Evolutionary conservation across 805 yeast genomes (phyloP).

Genomic region (Debaryomyces hansenii): DNA sequence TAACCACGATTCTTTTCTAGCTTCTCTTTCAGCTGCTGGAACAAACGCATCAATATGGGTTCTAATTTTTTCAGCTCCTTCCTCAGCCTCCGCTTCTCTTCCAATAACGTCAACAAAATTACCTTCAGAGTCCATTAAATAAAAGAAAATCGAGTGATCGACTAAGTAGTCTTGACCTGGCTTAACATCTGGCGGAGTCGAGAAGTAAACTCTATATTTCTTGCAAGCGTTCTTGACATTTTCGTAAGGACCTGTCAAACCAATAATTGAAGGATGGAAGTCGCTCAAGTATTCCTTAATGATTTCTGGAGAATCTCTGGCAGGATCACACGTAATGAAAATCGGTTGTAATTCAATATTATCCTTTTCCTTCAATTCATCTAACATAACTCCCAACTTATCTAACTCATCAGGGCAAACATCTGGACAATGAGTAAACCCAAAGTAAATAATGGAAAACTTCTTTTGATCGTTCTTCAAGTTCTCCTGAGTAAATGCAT

Average conservation of each 20-base stretch:
- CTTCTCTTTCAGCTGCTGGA: slow-evolving; percentile 69
- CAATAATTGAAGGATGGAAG: slow-evolving; percentile 86
- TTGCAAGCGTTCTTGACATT: slow-evolving; percentile 84
- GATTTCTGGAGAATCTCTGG: slow-evolving; percentile 86
- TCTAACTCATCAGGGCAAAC: slow-evolving; percentile 98
- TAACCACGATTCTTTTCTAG: slow-evolving; percentile 60
- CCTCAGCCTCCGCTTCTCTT: slow-evolving; percentile 77
- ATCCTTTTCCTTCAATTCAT: slow-evolving; percentile 53
- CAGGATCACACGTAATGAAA: slow-evolving; percentile 96
- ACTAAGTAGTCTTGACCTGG: slow-evolving; percentile 96
- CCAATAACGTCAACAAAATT: slow-evolving; percentile 93
- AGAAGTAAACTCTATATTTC: slow-evolving; percentile 89
- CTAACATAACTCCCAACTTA: slow-evolving; percentile 74
- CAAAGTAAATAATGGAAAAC: slow-evolving; percentile 88
- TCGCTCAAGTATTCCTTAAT: slow-evolving; percentile 79
- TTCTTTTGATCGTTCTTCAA: slow-evolving; percentile 58
- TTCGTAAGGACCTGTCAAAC: slow-evolving; percentile 89
- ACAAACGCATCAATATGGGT: slow-evolving; percentile 74
- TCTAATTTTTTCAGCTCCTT: slow-evolving; percentile 74
- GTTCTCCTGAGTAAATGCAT: slow-evolving; percentile 73
- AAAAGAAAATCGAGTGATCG: slow-evolving; percentile 96
- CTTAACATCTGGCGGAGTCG: slow-evolving; percentile 92
- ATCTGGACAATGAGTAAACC: slow-evolving; percentile 97
- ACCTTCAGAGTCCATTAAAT: slow-evolving; percentile 98
- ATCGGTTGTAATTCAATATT: slow-evolving; percentile 74